Base-by-base conservation (phyloP, 2,329 filamentous ascomycete species). In the Ophioceras dolichostomum region DNA sequence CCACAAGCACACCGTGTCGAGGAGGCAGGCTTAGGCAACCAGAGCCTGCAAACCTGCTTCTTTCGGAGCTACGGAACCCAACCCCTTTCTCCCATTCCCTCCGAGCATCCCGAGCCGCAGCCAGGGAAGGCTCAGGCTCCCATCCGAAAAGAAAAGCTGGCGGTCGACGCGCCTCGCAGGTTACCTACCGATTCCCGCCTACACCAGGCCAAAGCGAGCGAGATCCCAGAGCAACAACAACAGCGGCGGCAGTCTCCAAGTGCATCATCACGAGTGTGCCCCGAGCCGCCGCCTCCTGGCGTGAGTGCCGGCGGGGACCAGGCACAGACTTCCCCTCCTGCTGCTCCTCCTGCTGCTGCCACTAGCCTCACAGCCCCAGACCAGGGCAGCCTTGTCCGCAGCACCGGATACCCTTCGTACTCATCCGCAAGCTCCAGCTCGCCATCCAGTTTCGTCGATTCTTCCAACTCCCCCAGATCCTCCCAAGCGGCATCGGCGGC, bases 101-200 rank as follows among this genome's bases (percentile, higher is more conserved):
- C n/a, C n/a, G n/a, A n/a, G n/a, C n/a, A n/a, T n/a, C n/a, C n/a
- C n/a, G n/a, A n/a, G n/a, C n/a, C n/a, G n/a, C n/a, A n/a, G n/a
- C n/a, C n/a, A n/a, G n/a, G n/a, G n/a, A n/a, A n/a, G n/a, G n/a
- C n/a, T n/a, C n/a, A n/a, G n/a, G n/a, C n/a, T n/a, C n/a, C n/a
- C n/a, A n/a, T n/a, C n/a, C n/a, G n/a, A n/a, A n/a, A n/a, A n/a
- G n/a, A n/a, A n/a, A n/a, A 43, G 36, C 42, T 51, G 48, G 49
- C 48, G 46, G 45, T 48, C 47, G 42, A 45, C 40, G 43, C 47
- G 29, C 36, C 39, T 40, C 30, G 41, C 38, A 45, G 45, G 45
- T 42, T 39, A 33, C 36, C 41, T 32, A 40, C 32, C 43, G 44
- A 44, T 39, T 34, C 34, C 47, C 33, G 39, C 32, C 41, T 40